phyloP scores from a whole-genome alignment of 2,329 filamentous ascomycete species.

The Scedosporium minutisporum region DNA sequence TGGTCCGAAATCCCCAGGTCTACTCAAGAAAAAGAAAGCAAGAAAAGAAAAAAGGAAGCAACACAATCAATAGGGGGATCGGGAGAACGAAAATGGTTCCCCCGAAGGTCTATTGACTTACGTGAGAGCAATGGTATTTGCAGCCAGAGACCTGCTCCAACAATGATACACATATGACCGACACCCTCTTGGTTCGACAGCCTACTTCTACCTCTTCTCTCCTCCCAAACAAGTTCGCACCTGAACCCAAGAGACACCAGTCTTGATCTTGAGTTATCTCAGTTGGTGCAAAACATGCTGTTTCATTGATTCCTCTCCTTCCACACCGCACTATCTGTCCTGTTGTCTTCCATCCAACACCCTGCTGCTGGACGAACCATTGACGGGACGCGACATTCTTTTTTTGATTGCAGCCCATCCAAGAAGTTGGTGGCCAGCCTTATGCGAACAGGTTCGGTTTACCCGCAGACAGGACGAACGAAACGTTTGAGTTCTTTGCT shows the following conservation, averaged over 20 bases:
- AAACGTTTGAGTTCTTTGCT: constrained; percentile 25
- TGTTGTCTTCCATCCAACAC: constrained; percentile 1
- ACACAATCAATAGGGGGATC: not conserved
- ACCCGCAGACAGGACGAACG: constrained; percentile 28
- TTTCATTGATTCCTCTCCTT: constrained; percentile 2
- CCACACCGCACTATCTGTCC: not conserved
- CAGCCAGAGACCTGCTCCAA: not conserved
- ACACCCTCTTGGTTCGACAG: not conserved
- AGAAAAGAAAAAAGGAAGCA: not conserved
- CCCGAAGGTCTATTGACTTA: not conserved
- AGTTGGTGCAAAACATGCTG: not conserved
- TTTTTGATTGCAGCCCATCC: constrained; percentile 7
- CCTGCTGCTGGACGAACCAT: not conserved
- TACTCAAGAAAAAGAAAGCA: not conserved
- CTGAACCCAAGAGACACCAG: not conserved
- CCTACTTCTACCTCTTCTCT: not conserved
- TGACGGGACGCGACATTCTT: constrained; percentile 1
- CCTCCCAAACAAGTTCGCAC: not conserved
- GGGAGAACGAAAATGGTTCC: not conserved
- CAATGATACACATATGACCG: not conserved
- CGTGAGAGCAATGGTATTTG: not conserved
- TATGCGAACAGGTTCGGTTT: constrained; percentile 36
- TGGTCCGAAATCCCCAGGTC: not conserved
- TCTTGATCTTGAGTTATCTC: not conserved
- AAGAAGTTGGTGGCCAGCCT: constrained; percentile 7